A percentile compares a stretch with the other conserved stretches of the same genome.
Conservation (phyloP, 139 green algal genomes). For the Yamagishiella unicocca region DNA sequence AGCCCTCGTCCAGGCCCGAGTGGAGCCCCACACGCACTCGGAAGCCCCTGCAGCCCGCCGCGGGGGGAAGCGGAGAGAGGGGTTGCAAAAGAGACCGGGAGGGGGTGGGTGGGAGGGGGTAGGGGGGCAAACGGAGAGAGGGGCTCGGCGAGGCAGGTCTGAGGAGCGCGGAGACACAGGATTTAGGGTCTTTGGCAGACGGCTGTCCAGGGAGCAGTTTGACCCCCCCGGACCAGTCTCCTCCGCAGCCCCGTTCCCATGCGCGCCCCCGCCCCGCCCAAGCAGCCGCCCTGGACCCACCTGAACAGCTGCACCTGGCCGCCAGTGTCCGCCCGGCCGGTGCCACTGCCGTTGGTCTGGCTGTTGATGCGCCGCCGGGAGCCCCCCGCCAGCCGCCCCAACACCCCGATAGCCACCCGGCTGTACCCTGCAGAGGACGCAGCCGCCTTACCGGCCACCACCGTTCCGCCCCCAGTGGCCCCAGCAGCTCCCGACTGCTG, state of each 20-base stretch:
- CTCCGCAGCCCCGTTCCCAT: background rate
- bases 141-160: too few relatives aligned
- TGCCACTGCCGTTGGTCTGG: background rate
- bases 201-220: too few relatives aligned
- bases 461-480: too few relatives aligned
- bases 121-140: background rate
- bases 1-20: conserved; percentile 18
- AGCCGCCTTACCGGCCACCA: background rate
- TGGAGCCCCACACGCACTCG: conserved; percentile 33
- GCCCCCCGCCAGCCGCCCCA: background rate
- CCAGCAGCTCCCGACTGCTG: background rate
- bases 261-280: background rate
- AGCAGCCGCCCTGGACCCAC: background rate
- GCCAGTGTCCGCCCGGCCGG: background rate
- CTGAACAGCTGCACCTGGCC: conserved; percentile 26
- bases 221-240: background rate
- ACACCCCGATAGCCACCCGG: background rate
- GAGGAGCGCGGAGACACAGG: too few relatives aligned
- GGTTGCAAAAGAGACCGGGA: too few relatives aligned
- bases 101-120: background rate
- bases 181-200: too few relatives aligned
- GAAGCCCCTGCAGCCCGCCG: conserved; percentile 24
- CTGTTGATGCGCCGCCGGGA: conserved; percentile 22
- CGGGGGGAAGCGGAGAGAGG: too few relatives aligned
- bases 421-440: background rate